Conservation (phyloP, 176 grass and related monocot species). For the Rhynchospora pubera region DNA sequence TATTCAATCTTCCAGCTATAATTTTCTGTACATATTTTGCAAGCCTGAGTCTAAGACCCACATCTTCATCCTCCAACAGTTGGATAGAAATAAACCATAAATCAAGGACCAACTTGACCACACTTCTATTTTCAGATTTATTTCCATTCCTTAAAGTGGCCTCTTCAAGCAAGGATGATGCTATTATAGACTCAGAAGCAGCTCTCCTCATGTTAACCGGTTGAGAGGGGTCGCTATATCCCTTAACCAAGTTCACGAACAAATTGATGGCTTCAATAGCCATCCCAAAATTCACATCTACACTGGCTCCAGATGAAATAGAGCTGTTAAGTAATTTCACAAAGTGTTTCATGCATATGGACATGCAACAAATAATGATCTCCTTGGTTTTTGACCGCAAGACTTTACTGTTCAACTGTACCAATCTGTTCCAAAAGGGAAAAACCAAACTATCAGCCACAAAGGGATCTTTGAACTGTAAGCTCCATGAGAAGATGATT, state of each 20-base stretch:
- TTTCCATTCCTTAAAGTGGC: constrained; percentile 35
- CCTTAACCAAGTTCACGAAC: constrained; percentile 65
- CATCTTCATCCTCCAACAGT: constrained; percentile 93
- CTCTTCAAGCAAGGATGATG: constrained; percentile 72
- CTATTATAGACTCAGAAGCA: constrained; percentile 65
- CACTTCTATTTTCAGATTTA: constrained; percentile 29
- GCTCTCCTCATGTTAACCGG: constrained; percentile 68
- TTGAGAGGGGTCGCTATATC: constrained; percentile 62
- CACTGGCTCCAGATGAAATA: constrained; percentile 24
- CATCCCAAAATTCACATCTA: constrained; percentile 28
- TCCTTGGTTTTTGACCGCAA: constrained; percentile 69
- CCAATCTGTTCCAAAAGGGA: constrained; percentile 70
- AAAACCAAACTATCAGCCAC: constrained; percentile 46
- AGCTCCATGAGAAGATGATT: constrained; percentile 77
- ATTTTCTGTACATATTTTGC: constrained; percentile 70
- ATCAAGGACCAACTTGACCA: constrained; percentile 65
- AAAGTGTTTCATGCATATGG: constrained; percentile 76
- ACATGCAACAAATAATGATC: constrained; percentile 82
- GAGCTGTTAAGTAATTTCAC: constrained; percentile 33
- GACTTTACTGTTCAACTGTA: constrained; percentile 54
- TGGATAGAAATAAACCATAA: constrained; percentile 83
- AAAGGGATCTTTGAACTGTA: constrained; percentile 31
- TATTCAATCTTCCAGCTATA: constrained; percentile 39
- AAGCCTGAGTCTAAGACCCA: constrained; percentile 58
- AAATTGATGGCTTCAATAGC: constrained; percentile 38